Evolutionary conservation across 305 asterid species (phyloP).

Genomic region (Rubia balearica): DNA sequence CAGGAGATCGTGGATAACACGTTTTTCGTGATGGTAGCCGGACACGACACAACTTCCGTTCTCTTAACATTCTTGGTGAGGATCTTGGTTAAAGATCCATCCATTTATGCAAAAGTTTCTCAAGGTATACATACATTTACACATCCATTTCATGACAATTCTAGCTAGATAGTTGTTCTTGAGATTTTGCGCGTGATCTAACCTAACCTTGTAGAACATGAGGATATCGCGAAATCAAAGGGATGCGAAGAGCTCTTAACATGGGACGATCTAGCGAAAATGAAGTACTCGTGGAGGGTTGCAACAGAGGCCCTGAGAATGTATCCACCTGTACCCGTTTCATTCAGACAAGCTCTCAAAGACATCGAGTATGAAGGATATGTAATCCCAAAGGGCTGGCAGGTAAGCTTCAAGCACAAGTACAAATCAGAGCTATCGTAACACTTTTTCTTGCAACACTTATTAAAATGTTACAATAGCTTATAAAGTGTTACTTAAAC

Average conservation of each 20-base stretch:
- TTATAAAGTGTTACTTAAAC: too few species aligned
- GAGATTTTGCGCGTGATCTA: neutral
- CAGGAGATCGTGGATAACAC: conserved; percentile 17
- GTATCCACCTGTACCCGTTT: conserved; percentile 16
- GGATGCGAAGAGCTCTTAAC: conserved; percentile 12
- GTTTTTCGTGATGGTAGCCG: too few species aligned
- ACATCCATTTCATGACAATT: neutral
- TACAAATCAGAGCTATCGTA: too few species aligned
- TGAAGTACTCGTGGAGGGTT: conserved; percentile 33
- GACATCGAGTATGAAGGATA: conserved; percentile 20
- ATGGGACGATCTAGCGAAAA: conserved; percentile 28
- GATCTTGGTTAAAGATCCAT: too few species aligned
- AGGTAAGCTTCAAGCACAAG: neutral
- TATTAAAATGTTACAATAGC: too few species aligned
- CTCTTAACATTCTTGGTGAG: too few species aligned
- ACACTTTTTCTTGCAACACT: too few species aligned
- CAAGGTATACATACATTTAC: neutral
- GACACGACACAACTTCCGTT: too few species aligned
- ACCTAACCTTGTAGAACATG: neutral
- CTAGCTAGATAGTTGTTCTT: neutral
- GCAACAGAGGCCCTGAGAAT: conserved; percentile 26
- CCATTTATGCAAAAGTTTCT: neutral
- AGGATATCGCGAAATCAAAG: conserved; percentile 14
- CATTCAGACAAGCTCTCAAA: conserved; percentile 18
- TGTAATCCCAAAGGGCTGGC: conserved; percentile 12